Evolutionary conservation across 163 green algal species (phyloP), one percentile per base, ranked within the genome.

Genomic region (Scenedesmus sp.): DNA sequence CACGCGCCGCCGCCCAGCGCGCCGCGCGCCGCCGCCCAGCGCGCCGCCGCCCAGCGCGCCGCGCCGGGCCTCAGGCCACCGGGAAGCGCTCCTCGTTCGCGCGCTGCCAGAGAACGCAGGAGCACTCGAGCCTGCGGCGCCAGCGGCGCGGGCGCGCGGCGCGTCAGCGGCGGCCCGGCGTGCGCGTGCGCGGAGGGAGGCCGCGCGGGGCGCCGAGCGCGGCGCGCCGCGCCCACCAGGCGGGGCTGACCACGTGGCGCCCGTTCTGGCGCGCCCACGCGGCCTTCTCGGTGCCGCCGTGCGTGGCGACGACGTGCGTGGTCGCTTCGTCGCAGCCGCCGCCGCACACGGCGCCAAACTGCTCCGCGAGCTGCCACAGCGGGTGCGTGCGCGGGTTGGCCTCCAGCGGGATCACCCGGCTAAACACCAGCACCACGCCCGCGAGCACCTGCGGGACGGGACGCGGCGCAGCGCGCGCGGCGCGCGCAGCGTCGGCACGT

Each of bases 311-410:
- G 17, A 95, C 80, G 36, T 95, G 90, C 11, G 89, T 94, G 26
- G 81, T 87, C 54, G 33, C 50, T 3, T 86, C 71, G 20, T 22
- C 77, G 70, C 70, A 86, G 26, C 20, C 42, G 54, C 72, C 58
- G 7, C 70, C 71, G 77, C 88, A 93, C 5, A 14, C 44, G 4
- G 91, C 91, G 13, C 91, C 91, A 75, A 81, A 93, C 26, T 81
- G 58, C 85, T 94, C 84, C 7, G 91, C 91, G 58, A 92, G 74
- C 70, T 63, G 57, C 91, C 91, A 95, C 70, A 95, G 81, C 29
- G 83, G 78, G 75, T 96, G 86, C 20, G n/a, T 24, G 2, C 75
- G n/a, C 0, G 84, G 85, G 47, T 85, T 65, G 4, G 57, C 39
- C 26, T 87, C 85, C 22, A 89, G 71, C 29, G 87, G 85, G 26